Evolutionary conservation across 768 basidiomycete genomes (phyloP).

Genomic region (Hygrophorus russula): DNA sequence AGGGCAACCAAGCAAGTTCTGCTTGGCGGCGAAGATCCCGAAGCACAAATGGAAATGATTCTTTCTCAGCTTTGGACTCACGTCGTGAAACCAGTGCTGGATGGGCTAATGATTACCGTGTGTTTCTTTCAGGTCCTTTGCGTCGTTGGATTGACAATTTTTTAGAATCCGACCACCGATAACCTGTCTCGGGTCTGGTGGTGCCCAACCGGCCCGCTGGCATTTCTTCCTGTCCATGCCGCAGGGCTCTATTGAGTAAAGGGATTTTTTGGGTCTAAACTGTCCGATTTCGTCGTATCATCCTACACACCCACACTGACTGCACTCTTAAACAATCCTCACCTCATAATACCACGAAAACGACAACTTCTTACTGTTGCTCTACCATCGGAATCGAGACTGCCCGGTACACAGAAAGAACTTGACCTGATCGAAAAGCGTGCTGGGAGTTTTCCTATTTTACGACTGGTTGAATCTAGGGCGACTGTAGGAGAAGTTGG

Average conservation of each 20-base stretch:
- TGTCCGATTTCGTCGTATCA: conserved; percentile 8
- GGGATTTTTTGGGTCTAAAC: background rate
- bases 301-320: conserved; percentile 10
- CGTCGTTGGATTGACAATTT: background rate
- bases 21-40: background rate
- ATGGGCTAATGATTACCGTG: background rate
- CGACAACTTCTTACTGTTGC: conserved; percentile 3
- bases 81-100: conserved; percentile 3
- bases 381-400: conserved; percentile 5
- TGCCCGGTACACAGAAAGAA: no score
- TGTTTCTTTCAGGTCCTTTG: background rate
- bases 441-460: background rate
- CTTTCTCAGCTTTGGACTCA: background rate
- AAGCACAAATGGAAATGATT: background rate
- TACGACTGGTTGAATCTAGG: conserved; percentile 1
- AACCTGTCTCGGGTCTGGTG: conserved; percentile 8
- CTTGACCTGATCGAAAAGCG: background rate
- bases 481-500: conserved; percentile 9
- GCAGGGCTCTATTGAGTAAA: conserved; percentile 8
- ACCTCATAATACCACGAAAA: no score
- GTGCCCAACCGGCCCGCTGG: conserved; percentile 9
- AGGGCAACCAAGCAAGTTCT: background rate
- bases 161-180: background rate
- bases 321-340: background rate
- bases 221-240: conserved; percentile 12